Evolutionary conservation across 768 basidiomycete genomes (phyloP).

Genomic region (Boletus rubropictus): DNA sequence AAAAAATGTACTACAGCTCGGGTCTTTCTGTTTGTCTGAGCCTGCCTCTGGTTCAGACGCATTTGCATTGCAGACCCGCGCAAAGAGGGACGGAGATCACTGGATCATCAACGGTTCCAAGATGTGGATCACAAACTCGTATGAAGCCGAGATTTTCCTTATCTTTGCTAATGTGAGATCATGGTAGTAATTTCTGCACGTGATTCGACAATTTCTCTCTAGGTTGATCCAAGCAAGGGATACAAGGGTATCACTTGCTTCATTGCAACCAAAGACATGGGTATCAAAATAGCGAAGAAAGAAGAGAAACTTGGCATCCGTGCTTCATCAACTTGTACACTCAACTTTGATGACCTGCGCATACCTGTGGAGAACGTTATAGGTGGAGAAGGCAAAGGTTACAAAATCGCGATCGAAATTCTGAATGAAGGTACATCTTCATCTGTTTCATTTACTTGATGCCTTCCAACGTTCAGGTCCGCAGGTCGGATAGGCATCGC

Average conservation of each 20-base stretch:
- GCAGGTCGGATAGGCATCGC: slow-evolving; percentile 91
- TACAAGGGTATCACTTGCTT: slow-evolving; percentile 99
- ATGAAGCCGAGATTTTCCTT: slow-evolving; percentile 85
- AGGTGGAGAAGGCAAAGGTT: slow-evolving; percentile 87
- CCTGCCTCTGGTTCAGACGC: slow-evolving; percentile 93
- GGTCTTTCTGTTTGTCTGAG: slow-evolving; percentile 94
- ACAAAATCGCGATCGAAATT: slow-evolving; percentile 96
- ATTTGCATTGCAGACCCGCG: slow-evolving; percentile 91
- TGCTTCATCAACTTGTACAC: slow-evolving; percentile 90
- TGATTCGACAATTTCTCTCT: background rate
- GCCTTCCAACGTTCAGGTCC: background rate
- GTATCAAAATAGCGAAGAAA: slow-evolving; percentile 95
- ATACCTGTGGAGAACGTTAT: slow-evolving; percentile 83
- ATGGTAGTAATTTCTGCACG: background rate
- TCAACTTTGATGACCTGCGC: slow-evolving; percentile 91
- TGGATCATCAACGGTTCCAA: slow-evolving; percentile 95
- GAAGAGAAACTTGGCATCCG: slow-evolving; percentile 97
- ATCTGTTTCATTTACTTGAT: background rate
- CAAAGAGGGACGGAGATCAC: slow-evolving; percentile 77
- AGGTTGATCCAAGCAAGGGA: slow-evolving; percentile 85
- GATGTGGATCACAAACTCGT: slow-evolving; percentile 98
- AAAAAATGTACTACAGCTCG: slow-evolving; percentile 53
- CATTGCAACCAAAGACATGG: slow-evolving; percentile 93
- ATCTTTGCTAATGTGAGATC: slow-evolving; percentile 88
- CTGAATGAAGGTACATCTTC: slow-evolving; percentile 71